Base-by-base conservation (phyloP, 75 land plant species). In the Pseudotsuga menziesii region DNA sequence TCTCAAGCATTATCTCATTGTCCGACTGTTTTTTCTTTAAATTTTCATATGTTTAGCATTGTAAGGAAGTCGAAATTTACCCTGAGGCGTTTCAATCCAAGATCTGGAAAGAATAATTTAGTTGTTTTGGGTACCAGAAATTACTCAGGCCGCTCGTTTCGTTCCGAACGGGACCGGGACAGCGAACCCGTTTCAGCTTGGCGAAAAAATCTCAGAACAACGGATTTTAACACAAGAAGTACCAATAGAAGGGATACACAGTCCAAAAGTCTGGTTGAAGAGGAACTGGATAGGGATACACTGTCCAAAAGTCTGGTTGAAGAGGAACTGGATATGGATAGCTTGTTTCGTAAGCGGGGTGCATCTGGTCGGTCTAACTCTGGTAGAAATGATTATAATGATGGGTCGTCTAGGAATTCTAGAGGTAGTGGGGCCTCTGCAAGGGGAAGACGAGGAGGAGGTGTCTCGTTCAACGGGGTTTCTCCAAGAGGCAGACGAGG, bases 281-380 rank as follows among this genome's bases (percentile, higher is more conserved):
- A 17, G 70, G 72, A 69, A 69, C 36, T 69, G 52, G 72, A 69
- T 5, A n/a, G 20, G 19, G 72, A 69, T 36, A 69, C 69, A 29
- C 35, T 19, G 8, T 66, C 70, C 70, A 66, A 66, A 66, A 66
- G 41, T 41, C 70, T 66, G 11, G 41, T 66, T 1, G 70, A 66
- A 16, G 19, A 17, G 70, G 72, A 69, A 69, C 36, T 69, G 52
- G 72, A 69, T 5, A n/a, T 39, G 19, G 72, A 69, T 36, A 69
- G 39, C 3, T 39, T 41, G 72, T 69, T 39, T 39, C 22, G 39
- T 0, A 39, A 67, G 23, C 44, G 48, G 44, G 72, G 32, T 41
- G 23, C 12, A 15, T 29, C 39, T 32, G 48, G 48, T 44, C 48
- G 48, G 48, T 44, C 48, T 5, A 32, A 63, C 39, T 19, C 36